A percentile compares a stretch with the other conserved stretches of the same genome.
Evolutionary conservation across 768 basidiomycete genomes (phyloP).

Genomic region (Phaeotremella fagi): DNA sequence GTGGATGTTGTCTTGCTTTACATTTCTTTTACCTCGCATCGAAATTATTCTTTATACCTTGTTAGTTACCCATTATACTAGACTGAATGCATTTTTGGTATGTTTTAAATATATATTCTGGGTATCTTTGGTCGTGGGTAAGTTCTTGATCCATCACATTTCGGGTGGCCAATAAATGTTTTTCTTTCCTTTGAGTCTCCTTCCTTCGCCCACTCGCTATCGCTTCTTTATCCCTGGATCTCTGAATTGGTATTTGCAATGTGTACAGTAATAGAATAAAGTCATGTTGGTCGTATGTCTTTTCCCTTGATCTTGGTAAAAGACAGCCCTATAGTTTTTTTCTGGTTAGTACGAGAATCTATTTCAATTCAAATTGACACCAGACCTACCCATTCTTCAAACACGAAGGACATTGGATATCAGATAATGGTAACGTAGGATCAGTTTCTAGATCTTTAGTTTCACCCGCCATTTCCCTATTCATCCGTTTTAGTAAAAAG

Average conservation of each 20-base stretch:
- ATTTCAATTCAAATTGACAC: not conserved
- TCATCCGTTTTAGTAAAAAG: not conserved
- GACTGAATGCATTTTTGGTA: not conserved
- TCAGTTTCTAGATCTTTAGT: slow-evolving; percentile 82
- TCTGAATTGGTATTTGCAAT: slow-evolving; percentile 40
- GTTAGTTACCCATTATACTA: not conserved
- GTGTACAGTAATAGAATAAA: slow-evolving; percentile 44
- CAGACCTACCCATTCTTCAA: slow-evolving; percentile 54
- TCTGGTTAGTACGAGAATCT: not conserved
- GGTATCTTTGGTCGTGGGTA: not conserved
- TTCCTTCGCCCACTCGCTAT: not conserved
- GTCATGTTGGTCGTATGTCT: slow-evolving; percentile 71
- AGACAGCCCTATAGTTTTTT: slow-evolving; percentile 82
- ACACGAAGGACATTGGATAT: slow-evolving; percentile 76
- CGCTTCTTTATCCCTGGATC: slow-evolving; percentile 26
- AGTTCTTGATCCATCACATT: no score
- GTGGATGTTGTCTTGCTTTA: no score
- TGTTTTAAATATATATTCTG: not conserved
- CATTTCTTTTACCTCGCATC: not conserved
- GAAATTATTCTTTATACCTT: no score
- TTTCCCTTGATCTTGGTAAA: slow-evolving; percentile 96
- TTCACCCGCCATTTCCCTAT: slow-evolving; percentile 87
- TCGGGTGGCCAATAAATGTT: no score
- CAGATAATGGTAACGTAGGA: slow-evolving; percentile 84
- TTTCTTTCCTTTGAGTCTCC: no score